A percentile compares a stretch with the other conserved stretches of the same genome.
Evolutionary conservation across 345 rosid species (phyloP).

Genomic region (Melaleuca quinquenervia): DNA sequence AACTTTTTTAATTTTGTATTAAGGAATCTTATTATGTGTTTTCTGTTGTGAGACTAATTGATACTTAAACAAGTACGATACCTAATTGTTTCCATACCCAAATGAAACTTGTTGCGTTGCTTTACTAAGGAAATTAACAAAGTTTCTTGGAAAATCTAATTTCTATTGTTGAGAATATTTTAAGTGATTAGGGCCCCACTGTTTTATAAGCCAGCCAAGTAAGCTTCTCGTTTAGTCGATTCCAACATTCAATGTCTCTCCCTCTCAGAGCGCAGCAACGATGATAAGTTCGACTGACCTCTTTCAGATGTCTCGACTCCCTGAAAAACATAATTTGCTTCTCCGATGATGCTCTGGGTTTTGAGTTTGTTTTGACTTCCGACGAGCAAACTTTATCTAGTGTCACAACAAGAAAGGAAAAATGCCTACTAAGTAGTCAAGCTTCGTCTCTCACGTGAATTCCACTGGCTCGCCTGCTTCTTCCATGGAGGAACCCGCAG

Average conservation of each 20-base stretch:
- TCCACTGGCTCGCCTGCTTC: not conserved
- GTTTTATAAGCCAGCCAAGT: not conserved
- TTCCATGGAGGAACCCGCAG: conserved; percentile 14
- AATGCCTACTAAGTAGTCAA: not conserved
- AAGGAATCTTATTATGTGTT: not conserved
- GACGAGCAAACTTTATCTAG: not conserved
- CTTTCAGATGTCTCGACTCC: not conserved
- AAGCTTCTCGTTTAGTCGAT: not conserved
- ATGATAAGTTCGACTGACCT: not conserved
- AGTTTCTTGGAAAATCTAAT: not conserved
- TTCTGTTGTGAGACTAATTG: not conserved
- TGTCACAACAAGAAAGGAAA: not conserved
- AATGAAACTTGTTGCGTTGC: not conserved
- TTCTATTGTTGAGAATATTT: not conserved
- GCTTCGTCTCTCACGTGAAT: not conserved
- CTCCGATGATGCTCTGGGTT: not conserved
- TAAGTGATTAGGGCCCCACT: not conserved
- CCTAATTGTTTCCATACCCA: not conserved
- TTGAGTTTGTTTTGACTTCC: not conserved
- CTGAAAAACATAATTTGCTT: not conserved
- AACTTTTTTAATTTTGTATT: not conserved
- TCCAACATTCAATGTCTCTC: not conserved
- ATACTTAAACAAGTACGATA: not conserved
- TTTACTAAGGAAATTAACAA: not conserved
- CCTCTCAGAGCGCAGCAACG: not conserved